phyloP scores from a whole-genome alignment of 2,329 filamentous ascomycete genomes.

The Herpotrichia juniperi region DNA sequence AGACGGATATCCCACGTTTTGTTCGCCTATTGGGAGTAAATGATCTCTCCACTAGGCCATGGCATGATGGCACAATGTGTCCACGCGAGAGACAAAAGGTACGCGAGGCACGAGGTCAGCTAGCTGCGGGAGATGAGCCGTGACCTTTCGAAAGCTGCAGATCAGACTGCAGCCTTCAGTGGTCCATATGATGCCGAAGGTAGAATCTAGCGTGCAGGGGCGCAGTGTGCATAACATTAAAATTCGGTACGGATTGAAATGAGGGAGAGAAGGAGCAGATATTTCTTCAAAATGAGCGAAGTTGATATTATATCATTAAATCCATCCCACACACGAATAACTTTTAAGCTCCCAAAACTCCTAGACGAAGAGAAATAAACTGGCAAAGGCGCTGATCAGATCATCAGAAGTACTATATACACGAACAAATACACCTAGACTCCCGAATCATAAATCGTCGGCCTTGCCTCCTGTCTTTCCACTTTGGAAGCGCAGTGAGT shows the following conservation, averaged over 20 bases:
- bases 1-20: slow-evolving; percentile 27
- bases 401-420: background rate
- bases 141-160: background rate
- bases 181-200: slow-evolving; percentile 7
- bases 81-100: background rate
- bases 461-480: background rate
- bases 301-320: no score
- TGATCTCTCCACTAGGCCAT: background rate
- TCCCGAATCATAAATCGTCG: background rate
- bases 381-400: background rate
- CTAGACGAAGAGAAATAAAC: background rate
- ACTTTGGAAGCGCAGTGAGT: background rate
- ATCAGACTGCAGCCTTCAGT: background rate
- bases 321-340: background rate
- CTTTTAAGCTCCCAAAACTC: background rate
- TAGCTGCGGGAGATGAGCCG: slow-evolving; percentile 10
- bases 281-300: no score
- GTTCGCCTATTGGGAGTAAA: slow-evolving; percentile 4
- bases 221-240: no score
- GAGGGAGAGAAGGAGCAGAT: no score
- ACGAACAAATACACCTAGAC: background rate
- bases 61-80: background rate
- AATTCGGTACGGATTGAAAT: no score
- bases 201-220: background rate
- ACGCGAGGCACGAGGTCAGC: slow-evolving; percentile 25